Conservation (phyloP, 1,284 basidiomycete species). For the Irpex sp. region DNA sequence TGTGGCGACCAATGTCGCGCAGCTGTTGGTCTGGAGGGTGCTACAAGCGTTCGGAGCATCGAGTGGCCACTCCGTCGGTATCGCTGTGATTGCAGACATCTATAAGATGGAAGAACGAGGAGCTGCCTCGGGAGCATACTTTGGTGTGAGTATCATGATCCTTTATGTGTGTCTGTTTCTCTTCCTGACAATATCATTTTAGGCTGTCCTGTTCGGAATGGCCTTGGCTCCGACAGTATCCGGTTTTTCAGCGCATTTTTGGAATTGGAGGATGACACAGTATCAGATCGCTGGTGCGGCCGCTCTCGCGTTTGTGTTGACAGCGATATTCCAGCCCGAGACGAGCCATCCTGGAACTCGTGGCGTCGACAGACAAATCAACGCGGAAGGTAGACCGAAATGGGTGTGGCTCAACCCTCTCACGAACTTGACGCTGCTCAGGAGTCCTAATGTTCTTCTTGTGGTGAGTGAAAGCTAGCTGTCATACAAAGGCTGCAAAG, state of each 20-base stretch:
- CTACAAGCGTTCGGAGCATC: constrained; percentile 59
- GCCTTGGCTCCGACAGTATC: constrained; percentile 32
- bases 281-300: constrained; percentile 36
- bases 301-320: constrained; percentile 47
- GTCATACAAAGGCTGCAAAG: neutral
- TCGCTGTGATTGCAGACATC: constrained; percentile 49
- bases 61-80: constrained; percentile 41
- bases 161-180: too few relatives aligned
- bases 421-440: constrained; percentile 44
- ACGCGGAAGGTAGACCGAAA: constrained; percentile 21
- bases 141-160: constrained; percentile 32
- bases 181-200: neutral
- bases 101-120: constrained; percentile 44
- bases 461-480: constrained; percentile 37
- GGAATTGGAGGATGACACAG: constrained; percentile 73
- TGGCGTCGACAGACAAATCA: constrained; percentile 22
- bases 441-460: constrained; percentile 54
- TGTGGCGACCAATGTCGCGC: constrained; percentile 36
- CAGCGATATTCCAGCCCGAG: constrained; percentile 51
- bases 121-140: constrained; percentile 44
- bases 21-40: constrained; percentile 57
- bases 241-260: constrained; percentile 49
- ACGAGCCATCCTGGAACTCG: constrained; percentile 51
- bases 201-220: constrained; percentile 33
- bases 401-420: constrained; percentile 62